These are phyloP conservation scores for Ustilago curta DNA, from an alignment of 1,284 basidiomycete species.

Conservation along the genomic window DNA sequence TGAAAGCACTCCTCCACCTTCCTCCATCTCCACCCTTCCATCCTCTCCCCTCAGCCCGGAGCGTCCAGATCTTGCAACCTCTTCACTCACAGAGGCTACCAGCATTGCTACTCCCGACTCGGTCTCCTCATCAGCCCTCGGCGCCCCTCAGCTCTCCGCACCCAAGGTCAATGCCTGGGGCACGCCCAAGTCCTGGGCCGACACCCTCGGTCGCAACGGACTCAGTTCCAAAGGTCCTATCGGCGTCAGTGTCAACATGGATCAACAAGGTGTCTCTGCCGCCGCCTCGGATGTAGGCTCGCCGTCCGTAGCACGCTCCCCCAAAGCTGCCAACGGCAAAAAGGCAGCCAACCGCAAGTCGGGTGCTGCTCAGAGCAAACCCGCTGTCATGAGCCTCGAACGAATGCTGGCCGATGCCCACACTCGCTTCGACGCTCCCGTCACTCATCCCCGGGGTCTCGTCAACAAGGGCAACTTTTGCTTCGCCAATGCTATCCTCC, in stretches of 20 bases:
- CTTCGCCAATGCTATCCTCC: slow-evolving; percentile 93
- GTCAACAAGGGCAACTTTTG: slow-evolving; percentile 98
- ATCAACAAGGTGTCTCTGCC: slow-evolving; percentile 14
- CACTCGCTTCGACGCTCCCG: slow-evolving; percentile 65
- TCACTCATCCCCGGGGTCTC: slow-evolving; percentile 81
- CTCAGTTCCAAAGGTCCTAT: slow-evolving; percentile 32
- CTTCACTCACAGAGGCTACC: slow-evolving; percentile 46
- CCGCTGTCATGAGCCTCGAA: slow-evolving; percentile 42
- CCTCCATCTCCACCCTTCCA: slow-evolving; percentile 39
- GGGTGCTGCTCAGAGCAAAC: slow-evolving; percentile 12
- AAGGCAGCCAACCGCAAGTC: slow-evolving; percentile 33
- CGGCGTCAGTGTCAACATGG: slow-evolving; percentile 48
- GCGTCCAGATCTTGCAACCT: slow-evolving; percentile 39
- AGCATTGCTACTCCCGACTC: slow-evolving; percentile 33
- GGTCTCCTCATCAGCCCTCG: slow-evolving; percentile 14
- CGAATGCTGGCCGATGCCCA: slow-evolving; percentile 50
- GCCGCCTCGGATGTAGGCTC: slow-evolving; percentile 24
- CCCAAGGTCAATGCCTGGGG: slow-evolving; percentile 41
- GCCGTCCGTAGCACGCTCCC: slow-evolving; percentile 32
- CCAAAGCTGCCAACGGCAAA: slow-evolving; percentile 26
- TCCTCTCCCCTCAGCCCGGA: slow-evolving; percentile 39
- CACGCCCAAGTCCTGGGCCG: slow-evolving; percentile 47
- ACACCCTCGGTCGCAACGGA: slow-evolving; percentile 29
- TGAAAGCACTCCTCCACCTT: slow-evolving; percentile 34
- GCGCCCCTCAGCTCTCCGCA: slow-evolving; percentile 22